Evolutionary conservation across 2,329 filamentous ascomycete species (phyloP).

Genomic region (Alternaria dauci): DNA sequence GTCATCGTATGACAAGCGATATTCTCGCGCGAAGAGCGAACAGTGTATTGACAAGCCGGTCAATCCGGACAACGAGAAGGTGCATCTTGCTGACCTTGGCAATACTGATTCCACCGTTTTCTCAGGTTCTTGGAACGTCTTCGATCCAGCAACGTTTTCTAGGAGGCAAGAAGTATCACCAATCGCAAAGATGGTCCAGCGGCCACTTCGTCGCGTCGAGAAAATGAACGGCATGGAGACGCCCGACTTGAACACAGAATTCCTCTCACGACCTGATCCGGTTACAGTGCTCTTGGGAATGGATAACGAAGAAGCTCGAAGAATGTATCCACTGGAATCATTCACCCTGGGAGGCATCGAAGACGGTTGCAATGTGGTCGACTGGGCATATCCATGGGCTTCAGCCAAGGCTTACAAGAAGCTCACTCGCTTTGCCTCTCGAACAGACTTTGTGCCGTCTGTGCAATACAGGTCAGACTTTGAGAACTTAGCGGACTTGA

Average conservation of each 20-base stretch:
- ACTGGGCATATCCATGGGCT: not conserved
- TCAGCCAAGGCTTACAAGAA: not conserved
- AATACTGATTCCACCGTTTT: not conserved
- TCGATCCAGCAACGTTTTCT: not conserved
- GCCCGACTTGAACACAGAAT: fast-evolving
- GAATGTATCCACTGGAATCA: not conserved
- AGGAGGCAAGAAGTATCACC: not conserved
- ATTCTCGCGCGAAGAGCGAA: not conserved
- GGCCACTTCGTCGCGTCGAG: not conserved
- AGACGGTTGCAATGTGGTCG: not conserved
- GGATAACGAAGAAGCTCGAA: not conserved
- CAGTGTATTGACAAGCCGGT: not conserved
- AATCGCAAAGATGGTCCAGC: too few species aligned
- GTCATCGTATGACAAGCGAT: not conserved
- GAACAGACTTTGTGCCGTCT: not conserved
- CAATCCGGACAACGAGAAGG: too few species aligned
- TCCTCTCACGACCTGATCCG: not conserved
- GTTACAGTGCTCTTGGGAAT: not conserved
- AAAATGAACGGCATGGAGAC: not conserved
- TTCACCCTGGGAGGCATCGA: not conserved
- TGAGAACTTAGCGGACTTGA: not conserved
- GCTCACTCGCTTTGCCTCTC: not conserved
- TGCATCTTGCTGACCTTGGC: not conserved
- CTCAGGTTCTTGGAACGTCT: not conserved
- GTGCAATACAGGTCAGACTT: not conserved